phyloP scores from a whole-genome alignment of 2,329 filamentous ascomycete species.

The Venturia nashicola region DNA sequence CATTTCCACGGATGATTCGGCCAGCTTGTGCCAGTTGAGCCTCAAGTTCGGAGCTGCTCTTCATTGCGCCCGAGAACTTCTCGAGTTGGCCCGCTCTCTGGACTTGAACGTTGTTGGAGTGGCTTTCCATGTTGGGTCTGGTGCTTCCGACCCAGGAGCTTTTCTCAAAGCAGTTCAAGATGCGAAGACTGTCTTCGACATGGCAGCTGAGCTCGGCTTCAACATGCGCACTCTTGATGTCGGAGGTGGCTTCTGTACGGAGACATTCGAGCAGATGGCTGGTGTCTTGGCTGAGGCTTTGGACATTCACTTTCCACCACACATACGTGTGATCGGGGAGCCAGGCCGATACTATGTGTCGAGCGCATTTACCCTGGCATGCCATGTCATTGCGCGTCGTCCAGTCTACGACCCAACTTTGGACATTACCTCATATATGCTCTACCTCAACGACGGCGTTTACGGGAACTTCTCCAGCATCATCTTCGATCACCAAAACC shows the following conservation, averaged over 20 bases:
- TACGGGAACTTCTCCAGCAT: slow-evolving; percentile 99
- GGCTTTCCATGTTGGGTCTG: slow-evolving; percentile 95
- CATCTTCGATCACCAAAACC: slow-evolving; percentile 97
- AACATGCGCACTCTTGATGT: slow-evolving; percentile 81
- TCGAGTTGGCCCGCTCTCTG: slow-evolving; percentile 68
- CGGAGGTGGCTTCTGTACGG: slow-evolving; percentile 81
- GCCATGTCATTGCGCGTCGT: slow-evolving; percentile 90
- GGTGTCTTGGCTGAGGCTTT: slow-evolving; percentile 65
- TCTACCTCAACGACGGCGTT: slow-evolving; percentile 94
- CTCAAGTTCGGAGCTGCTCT: slow-evolving; percentile 93
- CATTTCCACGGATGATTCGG: slow-evolving; percentile 92
- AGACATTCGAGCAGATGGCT: slow-evolving; percentile 88
- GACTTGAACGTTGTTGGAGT: slow-evolving; percentile 88
- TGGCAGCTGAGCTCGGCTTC: slow-evolving; percentile 65
- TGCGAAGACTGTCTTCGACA: slow-evolving; percentile 78
- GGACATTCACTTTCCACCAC: slow-evolving; percentile 75
- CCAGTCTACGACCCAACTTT: slow-evolving; percentile 62
- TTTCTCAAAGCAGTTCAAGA: slow-evolving; percentile 88
- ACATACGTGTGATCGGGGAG: slow-evolving; percentile 83
- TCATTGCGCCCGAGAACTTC: slow-evolving; percentile 64
- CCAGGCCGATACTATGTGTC: slow-evolving; percentile 95
- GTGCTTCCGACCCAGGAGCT: slow-evolving; percentile 82
- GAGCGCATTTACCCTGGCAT: slow-evolving; percentile 84
- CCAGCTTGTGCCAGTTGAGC: slow-evolving; percentile 85
- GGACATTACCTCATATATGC: slow-evolving; percentile 71